phyloP scores from a whole-genome alignment of 306 rosid genomes.

The Pachyrhizus erosus region DNA sequence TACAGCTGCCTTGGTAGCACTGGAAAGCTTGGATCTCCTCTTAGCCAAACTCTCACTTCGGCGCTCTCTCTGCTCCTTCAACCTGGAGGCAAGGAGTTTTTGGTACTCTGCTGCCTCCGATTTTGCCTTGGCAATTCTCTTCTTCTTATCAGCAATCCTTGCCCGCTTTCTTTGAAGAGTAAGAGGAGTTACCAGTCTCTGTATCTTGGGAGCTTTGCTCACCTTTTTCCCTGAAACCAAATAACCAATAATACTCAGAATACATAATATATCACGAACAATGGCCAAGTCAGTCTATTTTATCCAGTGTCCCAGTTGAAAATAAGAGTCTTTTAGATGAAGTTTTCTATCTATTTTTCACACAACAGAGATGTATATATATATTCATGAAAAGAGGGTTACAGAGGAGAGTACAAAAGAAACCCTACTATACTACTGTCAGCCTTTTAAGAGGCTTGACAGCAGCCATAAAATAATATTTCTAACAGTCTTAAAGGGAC shows the following conservation, averaged over 20 bases:
- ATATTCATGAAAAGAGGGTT: too few relatives aligned
- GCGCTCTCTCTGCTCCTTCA: slow-evolving; percentile 56
- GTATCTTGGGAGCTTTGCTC: slow-evolving; percentile 57
- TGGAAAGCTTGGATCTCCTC: slow-evolving; percentile 49
- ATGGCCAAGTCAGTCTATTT: neutral
- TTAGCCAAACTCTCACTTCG: slow-evolving; percentile 53
- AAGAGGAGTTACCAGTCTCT: slow-evolving; percentile 54
- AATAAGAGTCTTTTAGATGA: too few relatives aligned
- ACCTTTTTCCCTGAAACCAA: slow-evolving; percentile 51
- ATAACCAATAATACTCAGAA: neutral
- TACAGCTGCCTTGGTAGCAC: slow-evolving; percentile 41
- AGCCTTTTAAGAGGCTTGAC: too few relatives aligned
- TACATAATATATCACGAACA: neutral
- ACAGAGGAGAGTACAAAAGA: too few relatives aligned
- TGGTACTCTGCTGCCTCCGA: slow-evolving; percentile 57
- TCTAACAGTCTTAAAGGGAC: too few relatives aligned
- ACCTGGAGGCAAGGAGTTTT: slow-evolving; percentile 54
- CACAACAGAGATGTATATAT: too few relatives aligned
- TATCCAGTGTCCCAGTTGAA: neutral
- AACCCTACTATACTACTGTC: too few relatives aligned
- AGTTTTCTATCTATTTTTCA: too few relatives aligned
- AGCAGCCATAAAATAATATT: too few relatives aligned
- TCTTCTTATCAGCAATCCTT: slow-evolving; percentile 53
- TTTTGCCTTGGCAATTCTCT: slow-evolving; percentile 54
- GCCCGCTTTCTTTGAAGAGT: slow-evolving; percentile 55